Percentiles rank a stretch among this genome's conserved stretches.
Evolutionary conservation across 768 basidiomycete species (phyloP).

Genomic region (Tricholoma terreum): DNA sequence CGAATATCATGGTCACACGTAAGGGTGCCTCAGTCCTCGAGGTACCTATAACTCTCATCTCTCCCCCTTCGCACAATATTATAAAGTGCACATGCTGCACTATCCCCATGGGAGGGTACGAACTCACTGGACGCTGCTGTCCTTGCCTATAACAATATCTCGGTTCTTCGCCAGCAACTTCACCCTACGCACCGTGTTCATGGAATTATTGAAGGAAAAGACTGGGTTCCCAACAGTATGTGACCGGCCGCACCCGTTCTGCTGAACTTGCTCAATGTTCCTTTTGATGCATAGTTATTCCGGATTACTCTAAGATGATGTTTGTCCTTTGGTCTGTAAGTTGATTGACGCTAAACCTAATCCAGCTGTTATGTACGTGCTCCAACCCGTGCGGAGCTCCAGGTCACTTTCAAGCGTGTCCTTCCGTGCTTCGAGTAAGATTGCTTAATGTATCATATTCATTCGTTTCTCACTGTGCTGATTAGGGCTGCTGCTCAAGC

Average conservation of each 20-base stretch:
- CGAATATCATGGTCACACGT: slow-evolving; percentile 77
- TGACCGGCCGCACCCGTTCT: not conserved
- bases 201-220: slow-evolving; percentile 71
- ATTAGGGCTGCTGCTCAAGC: slow-evolving; percentile 22
- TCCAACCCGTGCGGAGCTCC: slow-evolving; percentile 58
- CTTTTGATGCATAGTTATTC: slow-evolving; percentile 56
- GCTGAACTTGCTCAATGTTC: not conserved
- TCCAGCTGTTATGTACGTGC: slow-evolving; percentile 76
- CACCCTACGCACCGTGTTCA: slow-evolving; percentile 76
- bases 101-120: slow-evolving; percentile 81
- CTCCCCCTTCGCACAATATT: not conserved
- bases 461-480: not conserved
- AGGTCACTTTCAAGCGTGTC: slow-evolving; percentile 56
- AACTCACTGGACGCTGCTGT: slow-evolving; percentile 89
- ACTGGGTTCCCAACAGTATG: slow-evolving; percentile 74
- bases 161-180: slow-evolving; percentile 79
- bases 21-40: slow-evolving; percentile 10
- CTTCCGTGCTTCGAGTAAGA: slow-evolving; percentile 49
- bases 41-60: not conserved
- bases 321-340: slow-evolving; percentile 27
- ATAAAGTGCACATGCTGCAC: slow-evolving; percentile 70
- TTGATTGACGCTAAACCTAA: not conserved
- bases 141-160: slow-evolving; percentile 75
- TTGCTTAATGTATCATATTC: not conserved
- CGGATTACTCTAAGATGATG: slow-evolving; percentile 75